These are phyloP conservation scores for Trichophyton simii DNA, from an alignment of 2,329 filamentous ascomycete genomes.

Conservation along the genomic window DNA sequence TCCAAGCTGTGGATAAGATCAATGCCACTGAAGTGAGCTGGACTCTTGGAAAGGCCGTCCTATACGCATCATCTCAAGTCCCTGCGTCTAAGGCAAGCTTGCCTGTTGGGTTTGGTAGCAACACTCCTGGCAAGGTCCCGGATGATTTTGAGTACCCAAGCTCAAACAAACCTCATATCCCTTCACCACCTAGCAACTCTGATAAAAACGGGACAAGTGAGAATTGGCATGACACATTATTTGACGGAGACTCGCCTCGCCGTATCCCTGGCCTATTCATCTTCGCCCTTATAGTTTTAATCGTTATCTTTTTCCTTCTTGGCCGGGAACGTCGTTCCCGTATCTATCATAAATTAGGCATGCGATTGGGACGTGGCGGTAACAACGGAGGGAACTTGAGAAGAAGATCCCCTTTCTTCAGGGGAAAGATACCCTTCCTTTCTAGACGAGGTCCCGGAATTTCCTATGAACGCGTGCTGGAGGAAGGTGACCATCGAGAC, in stretches of 20 bases:
- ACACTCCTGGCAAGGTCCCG: constrained; percentile 52
- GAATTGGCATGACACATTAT: constrained; percentile 50
- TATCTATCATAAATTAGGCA: constrained; percentile 43
- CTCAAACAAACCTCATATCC: constrained; percentile 35
- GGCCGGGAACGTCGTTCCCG: constrained; percentile 62
- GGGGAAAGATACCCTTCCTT: constrained; percentile 32
- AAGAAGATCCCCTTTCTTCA: constrained; percentile 43
- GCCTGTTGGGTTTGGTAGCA: constrained; percentile 88
- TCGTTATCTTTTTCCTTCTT: constrained; percentile 60
- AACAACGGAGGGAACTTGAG: constrained; percentile 20
- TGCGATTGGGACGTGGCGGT: constrained; percentile 25
- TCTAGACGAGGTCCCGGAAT: constrained; percentile 25
- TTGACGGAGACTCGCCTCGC: constrained; percentile 53
- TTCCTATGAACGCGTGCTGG: constrained; percentile 71
- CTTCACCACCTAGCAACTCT: constrained; percentile 20
- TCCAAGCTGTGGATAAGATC: constrained; percentile 88
- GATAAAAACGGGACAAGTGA: constrained; percentile 28
- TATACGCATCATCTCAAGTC: constrained; percentile 85
- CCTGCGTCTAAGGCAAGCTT: constrained; percentile 50
- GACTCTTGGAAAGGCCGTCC: constrained; percentile 91
- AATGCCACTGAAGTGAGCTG: constrained; percentile 86
- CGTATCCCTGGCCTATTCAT: constrained; percentile 62
- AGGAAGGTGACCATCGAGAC: constrained; percentile 55
- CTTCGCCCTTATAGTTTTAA: constrained; percentile 59
- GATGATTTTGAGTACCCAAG: constrained; percentile 60